Percentiles rank a stretch among this genome's conserved stretches.
Evolutionary conservation across 306 rosid genomes (phyloP).

Genomic region (Astragalus glycyphyllos): DNA sequence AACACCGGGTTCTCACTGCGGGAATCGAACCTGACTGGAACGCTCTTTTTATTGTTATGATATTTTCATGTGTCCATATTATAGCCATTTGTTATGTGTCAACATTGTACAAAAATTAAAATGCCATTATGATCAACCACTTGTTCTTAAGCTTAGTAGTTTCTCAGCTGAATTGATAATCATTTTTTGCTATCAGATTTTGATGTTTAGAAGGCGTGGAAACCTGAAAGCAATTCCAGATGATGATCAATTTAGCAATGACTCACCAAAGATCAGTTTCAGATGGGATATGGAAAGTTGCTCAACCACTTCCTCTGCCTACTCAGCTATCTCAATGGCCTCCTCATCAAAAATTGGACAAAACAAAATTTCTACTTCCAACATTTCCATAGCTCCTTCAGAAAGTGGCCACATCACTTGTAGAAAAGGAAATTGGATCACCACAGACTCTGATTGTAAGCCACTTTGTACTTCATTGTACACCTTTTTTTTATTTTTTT

Average conservation of each 20-base stretch:
- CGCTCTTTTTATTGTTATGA: too few species aligned
- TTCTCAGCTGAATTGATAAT: not conserved
- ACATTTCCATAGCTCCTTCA: constrained; percentile 46
- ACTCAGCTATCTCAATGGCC: constrained; percentile 59
- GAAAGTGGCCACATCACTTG: constrained; percentile 40
- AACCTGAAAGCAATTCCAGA: constrained; percentile 55
- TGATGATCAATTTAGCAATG: constrained; percentile 62
- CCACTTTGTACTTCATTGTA: not conserved
- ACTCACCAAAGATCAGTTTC: constrained; percentile 92
- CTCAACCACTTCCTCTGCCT: constrained; percentile 71
- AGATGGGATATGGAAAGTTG: constrained; percentile 88
- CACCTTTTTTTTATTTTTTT: not conserved
- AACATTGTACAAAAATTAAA: too few species aligned
- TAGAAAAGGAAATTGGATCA: constrained; percentile 91
- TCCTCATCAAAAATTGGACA: constrained; percentile 55
- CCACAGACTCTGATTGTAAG: constrained; percentile 93
- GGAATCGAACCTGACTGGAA: too few species aligned
- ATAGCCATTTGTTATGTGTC: not conserved
- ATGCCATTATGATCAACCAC: too few species aligned
- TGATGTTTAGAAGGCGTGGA: constrained; percentile 60
- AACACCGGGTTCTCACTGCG: too few species aligned
- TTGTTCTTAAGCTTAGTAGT: not conserved
- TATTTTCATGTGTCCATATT: not conserved
- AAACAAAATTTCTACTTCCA: constrained; percentile 42
- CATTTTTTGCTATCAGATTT: constrained; percentile 53